Evolutionary conservation across 2,329 filamentous ascomycete genomes (phyloP).

Genomic region (Cladosporium austrohemisphaericum): DNA sequence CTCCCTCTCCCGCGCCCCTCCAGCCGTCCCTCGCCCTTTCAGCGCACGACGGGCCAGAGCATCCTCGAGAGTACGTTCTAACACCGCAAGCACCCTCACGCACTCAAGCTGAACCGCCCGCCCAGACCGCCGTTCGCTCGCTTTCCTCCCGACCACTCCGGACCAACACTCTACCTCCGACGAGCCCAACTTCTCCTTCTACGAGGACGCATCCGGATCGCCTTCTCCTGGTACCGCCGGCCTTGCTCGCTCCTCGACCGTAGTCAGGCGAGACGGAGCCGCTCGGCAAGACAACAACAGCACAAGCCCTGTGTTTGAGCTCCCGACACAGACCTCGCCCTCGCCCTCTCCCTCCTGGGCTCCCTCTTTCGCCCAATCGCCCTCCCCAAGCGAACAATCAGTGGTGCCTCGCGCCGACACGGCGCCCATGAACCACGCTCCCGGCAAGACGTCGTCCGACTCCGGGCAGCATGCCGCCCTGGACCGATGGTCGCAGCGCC

Average conservation of each 20-base stretch:
- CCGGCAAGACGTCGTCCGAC: conserved; percentile 34
- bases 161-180: conserved; percentile 14
- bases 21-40: conserved; percentile 8
- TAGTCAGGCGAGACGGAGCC: conserved; percentile 21
- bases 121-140: conserved; percentile 26
- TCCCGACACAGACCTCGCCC: neutral
- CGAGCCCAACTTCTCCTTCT: conserved; percentile 14
- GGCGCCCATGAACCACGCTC: conserved; percentile 30
- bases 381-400: conserved; percentile 7
- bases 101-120: conserved; percentile 3
- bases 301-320: conserved; percentile 3
- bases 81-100: neutral
- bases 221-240: conserved; percentile 18
- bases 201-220: conserved; percentile 17
- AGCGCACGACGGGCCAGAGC: conserved; percentile 6
- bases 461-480: conserved; percentile 28
- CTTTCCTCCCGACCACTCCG: conserved; percentile 17
- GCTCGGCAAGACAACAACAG: neutral
- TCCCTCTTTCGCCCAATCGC: conserved; percentile 13
- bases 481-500: conserved; percentile 36
- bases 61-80: conserved; percentile 12
- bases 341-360: conserved; percentile 14
- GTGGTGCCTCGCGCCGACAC: conserved; percentile 14
- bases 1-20: conserved; percentile 3
- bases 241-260: conserved; percentile 27